Conservation (phyloP, 192 early-diverging fungal species). For the Podila clonocystis region DNA sequence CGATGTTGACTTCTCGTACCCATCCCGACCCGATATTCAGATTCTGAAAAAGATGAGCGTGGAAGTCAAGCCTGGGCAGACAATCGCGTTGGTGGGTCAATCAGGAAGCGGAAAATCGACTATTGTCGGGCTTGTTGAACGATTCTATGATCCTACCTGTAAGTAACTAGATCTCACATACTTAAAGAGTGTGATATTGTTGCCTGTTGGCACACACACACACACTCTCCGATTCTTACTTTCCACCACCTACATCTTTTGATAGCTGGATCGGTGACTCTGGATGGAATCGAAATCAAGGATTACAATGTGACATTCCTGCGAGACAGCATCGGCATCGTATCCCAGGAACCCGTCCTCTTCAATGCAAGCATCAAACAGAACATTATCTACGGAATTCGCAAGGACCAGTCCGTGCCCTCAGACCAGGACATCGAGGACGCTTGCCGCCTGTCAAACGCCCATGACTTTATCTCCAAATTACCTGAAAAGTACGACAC, state of each 20-base stretch:
- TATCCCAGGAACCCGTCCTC: constrained; percentile 92
- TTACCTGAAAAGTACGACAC: constrained; percentile 88
- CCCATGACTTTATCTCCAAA: constrained; percentile 85
- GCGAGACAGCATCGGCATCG: constrained; percentile 88
- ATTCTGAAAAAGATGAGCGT: constrained; percentile 82
- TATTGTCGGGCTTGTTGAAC: constrained; percentile 82
- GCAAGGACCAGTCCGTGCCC: constrained; percentile 45
- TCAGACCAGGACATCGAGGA: constrained; percentile 77
- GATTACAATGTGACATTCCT: constrained; percentile 85
- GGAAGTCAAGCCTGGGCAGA: constrained; percentile 78
- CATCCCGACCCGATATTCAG: constrained; percentile 81
- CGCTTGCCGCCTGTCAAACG: constrained; percentile 77
- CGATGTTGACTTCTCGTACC: constrained; percentile 87
- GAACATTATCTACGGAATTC: constrained; percentile 82
- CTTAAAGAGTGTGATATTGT: background rate
- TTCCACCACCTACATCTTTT: background rate
- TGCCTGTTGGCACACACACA: too few relatives aligned
- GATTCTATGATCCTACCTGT: constrained; percentile 80
- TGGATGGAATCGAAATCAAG: constrained; percentile 83
- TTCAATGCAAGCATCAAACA: constrained; percentile 82
- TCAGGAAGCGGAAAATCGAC: constrained; percentile 90
- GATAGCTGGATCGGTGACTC: constrained; percentile 59
- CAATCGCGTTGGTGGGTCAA: constrained; percentile 62
- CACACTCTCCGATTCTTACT: too few relatives aligned
- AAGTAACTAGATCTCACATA: background rate